Conservation (phyloP, 371 early-diverging fungal species). For the Actinomucor elegans region DNA sequence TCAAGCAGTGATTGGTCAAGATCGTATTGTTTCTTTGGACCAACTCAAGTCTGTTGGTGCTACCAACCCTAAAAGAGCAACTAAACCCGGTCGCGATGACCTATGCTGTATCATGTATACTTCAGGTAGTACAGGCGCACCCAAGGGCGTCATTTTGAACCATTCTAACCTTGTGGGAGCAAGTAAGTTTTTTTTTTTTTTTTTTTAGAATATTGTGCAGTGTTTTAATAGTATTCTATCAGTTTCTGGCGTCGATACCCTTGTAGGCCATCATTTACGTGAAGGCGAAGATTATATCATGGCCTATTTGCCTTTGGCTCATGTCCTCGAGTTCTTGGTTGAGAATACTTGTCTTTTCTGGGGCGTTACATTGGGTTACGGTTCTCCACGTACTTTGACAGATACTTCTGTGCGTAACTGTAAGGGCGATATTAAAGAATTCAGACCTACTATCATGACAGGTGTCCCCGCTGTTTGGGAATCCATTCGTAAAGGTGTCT, state of each 20-base stretch:
- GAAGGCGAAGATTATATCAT: constrained; percentile 65
- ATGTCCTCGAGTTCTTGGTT: constrained; percentile 73
- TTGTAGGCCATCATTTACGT: constrained; percentile 68
- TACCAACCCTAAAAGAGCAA: constrained; percentile 42
- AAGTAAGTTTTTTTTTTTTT: constrained; percentile 20
- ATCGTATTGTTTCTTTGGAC: constrained; percentile 39
- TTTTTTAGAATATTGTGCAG: too few relatives aligned
- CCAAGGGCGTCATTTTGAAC: constrained; percentile 61
- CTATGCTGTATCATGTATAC: constrained; percentile 81
- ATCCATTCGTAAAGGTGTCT: constrained; percentile 65
- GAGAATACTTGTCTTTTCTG: constrained; percentile 51
- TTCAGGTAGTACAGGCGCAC: constrained; percentile 71
- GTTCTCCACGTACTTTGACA: constrained; percentile 65
- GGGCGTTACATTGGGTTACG: constrained; percentile 75
- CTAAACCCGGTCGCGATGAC: constrained; percentile 59
- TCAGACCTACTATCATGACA: constrained; percentile 77
- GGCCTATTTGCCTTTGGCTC: constrained; percentile 85
- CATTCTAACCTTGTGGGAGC: constrained; percentile 63
- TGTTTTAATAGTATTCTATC: constrained; percentile 22
- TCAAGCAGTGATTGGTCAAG: constrained; percentile 14
- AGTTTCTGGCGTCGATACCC: constrained; percentile 74
- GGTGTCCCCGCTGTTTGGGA: constrained; percentile 85
- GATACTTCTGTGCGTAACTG: constrained; percentile 73
- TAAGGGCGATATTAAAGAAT: constrained; percentile 70
- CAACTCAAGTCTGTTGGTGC: constrained; percentile 38